These are phyloP conservation scores for Nepenthes mirabilis DNA, from an alignment of 148 eudicot genomes.

Conservation along the genomic window DNA sequence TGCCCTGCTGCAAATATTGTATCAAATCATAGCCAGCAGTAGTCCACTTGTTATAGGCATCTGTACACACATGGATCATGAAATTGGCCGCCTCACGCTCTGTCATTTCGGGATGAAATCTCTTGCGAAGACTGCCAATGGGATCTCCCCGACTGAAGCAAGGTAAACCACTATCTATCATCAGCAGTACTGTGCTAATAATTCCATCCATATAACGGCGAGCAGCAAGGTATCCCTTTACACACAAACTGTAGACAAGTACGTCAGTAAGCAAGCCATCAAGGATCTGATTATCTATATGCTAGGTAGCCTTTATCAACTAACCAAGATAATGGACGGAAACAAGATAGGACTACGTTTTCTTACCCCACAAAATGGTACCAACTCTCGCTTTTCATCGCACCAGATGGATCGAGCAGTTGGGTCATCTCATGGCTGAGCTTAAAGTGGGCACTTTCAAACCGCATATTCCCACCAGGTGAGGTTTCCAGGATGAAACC, in stretches of 20 bases:
- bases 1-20: constrained; percentile 95
- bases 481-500: constrained; percentile 97
- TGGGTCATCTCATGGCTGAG: constrained; percentile 99
- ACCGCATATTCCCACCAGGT: constrained; percentile 95
- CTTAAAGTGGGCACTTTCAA: constrained; percentile 96
- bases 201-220: constrained; percentile 98
- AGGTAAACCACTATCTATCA: constrained; percentile 95
- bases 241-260: constrained; percentile 56
- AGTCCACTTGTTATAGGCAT: constrained; percentile 96
- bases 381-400: constrained; percentile 97
- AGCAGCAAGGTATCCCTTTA: constrained; percentile 93
- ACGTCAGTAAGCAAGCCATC: not conserved
- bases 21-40: constrained; percentile 97
- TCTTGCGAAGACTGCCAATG: constrained; percentile 78
- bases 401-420: constrained; percentile 91
- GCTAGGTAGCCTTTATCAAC: too few relatives aligned
- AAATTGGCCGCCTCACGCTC: constrained; percentile 90
- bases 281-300: not conserved
- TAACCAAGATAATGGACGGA: constrained; percentile 2
- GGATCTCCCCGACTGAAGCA: constrained; percentile 97
- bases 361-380: constrained; percentile 69
- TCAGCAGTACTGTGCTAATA: constrained; percentile 70
- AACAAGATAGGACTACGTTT: not conserved
- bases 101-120: constrained; percentile 97
- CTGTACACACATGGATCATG: constrained; percentile 89